These are phyloP conservation scores for Hyaloscypha bicolor DNA, from an alignment of 495 filamentous ascomycete genomes.

Conservation along the genomic window DNA sequence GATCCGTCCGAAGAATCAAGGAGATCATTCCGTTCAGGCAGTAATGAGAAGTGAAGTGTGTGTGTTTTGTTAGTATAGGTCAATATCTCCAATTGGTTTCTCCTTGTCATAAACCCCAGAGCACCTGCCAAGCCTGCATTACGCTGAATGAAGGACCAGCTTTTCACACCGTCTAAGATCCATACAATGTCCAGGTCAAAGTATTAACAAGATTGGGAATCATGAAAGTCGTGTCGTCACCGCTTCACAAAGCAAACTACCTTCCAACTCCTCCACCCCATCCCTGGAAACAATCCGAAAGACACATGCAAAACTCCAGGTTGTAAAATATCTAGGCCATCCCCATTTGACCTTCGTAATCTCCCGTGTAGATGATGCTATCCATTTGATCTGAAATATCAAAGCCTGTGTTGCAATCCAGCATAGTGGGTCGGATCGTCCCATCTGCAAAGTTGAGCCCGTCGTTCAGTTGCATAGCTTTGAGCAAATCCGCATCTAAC, in stretches of 20 bases:
- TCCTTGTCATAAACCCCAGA: background rate
- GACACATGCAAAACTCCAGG: too few species aligned
- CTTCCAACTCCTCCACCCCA: background rate
- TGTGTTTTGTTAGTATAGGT: background rate
- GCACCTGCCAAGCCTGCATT: background rate
- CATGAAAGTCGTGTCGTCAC: constrained; percentile 2
- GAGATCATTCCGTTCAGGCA: background rate
- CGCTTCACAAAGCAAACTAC: background rate
- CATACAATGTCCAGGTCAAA: background rate
- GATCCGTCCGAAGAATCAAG: background rate
- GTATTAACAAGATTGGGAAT: background rate
- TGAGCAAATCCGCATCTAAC: constrained; percentile 17
- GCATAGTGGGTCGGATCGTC: constrained; percentile 30
- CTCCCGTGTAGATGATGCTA: constrained; percentile 17
- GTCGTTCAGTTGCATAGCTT: constrained; percentile 25
- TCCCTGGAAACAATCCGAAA: background rate
- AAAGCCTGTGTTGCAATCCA: constrained; percentile 25
- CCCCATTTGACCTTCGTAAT: constrained; percentile 20
- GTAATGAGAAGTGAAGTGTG: background rate
- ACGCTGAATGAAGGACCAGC: background rate
- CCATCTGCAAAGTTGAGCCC: constrained; percentile 24
- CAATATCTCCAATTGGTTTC: background rate
- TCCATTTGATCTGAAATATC: constrained; percentile 27
- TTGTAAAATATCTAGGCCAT: constrained; percentile 11
- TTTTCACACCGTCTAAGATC: background rate